phyloP scores from a whole-genome alignment of 306 rosid genomes.

The Fragaria nilgerrensis region DNA sequence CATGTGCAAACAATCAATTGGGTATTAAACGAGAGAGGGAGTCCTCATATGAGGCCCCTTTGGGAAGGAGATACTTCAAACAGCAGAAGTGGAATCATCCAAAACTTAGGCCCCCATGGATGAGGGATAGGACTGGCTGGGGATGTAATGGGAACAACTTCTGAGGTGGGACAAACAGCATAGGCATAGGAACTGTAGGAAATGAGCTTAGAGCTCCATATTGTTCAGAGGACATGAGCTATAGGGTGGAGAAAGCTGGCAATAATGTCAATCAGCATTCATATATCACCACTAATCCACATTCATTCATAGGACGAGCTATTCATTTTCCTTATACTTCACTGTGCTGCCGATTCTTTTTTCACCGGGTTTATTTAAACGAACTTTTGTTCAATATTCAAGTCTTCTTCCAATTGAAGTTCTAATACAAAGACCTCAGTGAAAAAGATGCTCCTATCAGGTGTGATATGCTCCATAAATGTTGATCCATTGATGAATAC shows the following conservation, averaged over 20 bases:
- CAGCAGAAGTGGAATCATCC: constrained; percentile 85
- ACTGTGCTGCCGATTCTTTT: constrained; percentile 62
- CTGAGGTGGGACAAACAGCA: constrained; percentile 36
- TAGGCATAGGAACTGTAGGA: constrained; percentile 50
- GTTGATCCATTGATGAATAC: constrained; percentile 31
- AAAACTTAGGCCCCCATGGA: constrained; percentile 57
- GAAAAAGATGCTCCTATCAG: constrained; percentile 12
- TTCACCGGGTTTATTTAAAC: constrained; percentile 47
- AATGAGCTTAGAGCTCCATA: constrained; percentile 44
- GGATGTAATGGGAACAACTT: constrained; percentile 46
- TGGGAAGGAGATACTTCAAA: constrained; percentile 66
- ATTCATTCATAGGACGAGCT: constrained; percentile 57
- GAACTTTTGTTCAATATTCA: constrained; percentile 56
- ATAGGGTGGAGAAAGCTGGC: constrained; percentile 61
- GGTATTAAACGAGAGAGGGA: constrained; percentile 47
- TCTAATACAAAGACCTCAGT: constrained; percentile 10
- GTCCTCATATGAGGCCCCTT: constrained; percentile 43
- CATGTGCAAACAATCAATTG: constrained; percentile 32
- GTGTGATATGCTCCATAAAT: constrained; percentile 28
- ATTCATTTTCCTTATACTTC: constrained; percentile 44
- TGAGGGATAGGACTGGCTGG: constrained; percentile 43
- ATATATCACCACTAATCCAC: constrained; percentile 54
- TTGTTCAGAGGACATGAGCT: constrained; percentile 57
- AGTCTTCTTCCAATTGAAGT: constrained; percentile 24
- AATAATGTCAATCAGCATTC: constrained; percentile 58